These are phyloP conservation scores for Schizophyllum amplum DNA, from an alignment of 1,284 basidiomycete genomes.

Conservation along the genomic window DNA sequence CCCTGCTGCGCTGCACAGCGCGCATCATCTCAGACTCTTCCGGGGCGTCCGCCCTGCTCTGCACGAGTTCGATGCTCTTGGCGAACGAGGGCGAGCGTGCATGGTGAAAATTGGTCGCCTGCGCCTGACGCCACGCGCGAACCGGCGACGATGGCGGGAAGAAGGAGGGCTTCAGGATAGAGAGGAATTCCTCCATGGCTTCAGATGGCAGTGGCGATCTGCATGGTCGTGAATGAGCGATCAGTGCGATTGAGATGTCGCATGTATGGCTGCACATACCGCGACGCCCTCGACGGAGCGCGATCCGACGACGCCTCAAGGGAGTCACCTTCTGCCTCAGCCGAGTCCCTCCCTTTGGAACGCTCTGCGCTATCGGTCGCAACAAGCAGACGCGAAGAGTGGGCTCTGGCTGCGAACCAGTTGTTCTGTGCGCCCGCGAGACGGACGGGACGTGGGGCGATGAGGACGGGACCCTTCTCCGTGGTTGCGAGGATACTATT, in stretches of 20 bases:
- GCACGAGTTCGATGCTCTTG: slow-evolving; percentile 27
- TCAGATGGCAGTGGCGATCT: slow-evolving; percentile 59
- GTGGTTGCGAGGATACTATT: not conserved
- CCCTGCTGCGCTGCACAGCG: slow-evolving; percentile 24
- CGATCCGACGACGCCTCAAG: slow-evolving; percentile 27
- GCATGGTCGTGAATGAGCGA: slow-evolving; percentile 8
- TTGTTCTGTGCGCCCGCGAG: slow-evolving; percentile 33
- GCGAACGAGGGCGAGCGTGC: slow-evolving; percentile 35
- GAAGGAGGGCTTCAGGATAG: slow-evolving; percentile 63
- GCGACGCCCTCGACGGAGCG: slow-evolving; percentile 40
- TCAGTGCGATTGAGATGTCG: not conserved
- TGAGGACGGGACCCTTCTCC: slow-evolving; percentile 40
- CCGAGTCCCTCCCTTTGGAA: slow-evolving; percentile 21
- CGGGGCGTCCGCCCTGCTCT: slow-evolving; percentile 12
- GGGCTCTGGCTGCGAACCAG: slow-evolving; percentile 29
- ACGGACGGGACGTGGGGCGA: slow-evolving; percentile 70
- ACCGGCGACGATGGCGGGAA: slow-evolving; percentile 53
- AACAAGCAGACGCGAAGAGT: slow-evolving; percentile 31
- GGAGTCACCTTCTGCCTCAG: slow-evolving; percentile 33
- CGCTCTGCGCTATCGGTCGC: slow-evolving; percentile 34
- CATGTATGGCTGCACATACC: slow-evolving; percentile 31
- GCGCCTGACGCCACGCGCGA: slow-evolving; percentile 42
- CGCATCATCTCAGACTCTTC: slow-evolving; percentile 22
- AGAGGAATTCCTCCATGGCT: slow-evolving; percentile 75
- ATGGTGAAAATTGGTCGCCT: slow-evolving; percentile 31